Evolutionary conservation across 768 basidiomycete genomes (phyloP).

Genomic region (Mycena amicta): DNA sequence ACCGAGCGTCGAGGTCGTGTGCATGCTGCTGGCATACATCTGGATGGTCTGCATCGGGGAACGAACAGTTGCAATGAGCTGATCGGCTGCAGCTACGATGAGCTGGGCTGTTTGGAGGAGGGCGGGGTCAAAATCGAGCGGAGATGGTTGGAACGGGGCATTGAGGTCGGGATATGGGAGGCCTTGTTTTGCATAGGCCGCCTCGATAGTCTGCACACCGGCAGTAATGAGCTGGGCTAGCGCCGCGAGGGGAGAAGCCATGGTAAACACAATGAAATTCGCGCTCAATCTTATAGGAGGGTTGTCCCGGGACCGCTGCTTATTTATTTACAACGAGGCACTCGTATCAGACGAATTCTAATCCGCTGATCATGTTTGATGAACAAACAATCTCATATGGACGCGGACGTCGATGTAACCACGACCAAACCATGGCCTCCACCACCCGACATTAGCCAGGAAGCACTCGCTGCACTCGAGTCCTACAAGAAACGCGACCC

Average conservation of each 20-base stretch:
- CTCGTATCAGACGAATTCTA: too few relatives aligned
- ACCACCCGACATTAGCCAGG: constrained; percentile 36
- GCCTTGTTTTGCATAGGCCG: constrained; percentile 24
- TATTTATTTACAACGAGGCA: too few relatives aligned
- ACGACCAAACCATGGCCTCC: background rate
- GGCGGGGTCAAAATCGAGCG: constrained; percentile 26
- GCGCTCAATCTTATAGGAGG: background rate
- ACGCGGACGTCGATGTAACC: background rate
- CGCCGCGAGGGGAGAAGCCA: constrained; percentile 12
- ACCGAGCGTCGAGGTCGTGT: constrained; percentile 27
- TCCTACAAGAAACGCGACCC: constrained; percentile 86
- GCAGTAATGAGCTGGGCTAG: constrained; percentile 27
- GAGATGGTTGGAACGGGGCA: constrained; percentile 26
- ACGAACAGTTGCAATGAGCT: constrained; percentile 29
- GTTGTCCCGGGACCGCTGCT: too few relatives aligned
- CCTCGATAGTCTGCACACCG: constrained; percentile 27
- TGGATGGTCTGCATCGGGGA: constrained; percentile 22
- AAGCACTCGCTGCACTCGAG: constrained; percentile 75
- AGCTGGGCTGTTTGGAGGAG: constrained; percentile 25
- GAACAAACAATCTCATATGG: background rate
- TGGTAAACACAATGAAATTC: background rate
- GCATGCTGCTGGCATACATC: constrained; percentile 22
- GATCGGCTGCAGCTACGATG: constrained; percentile 32
- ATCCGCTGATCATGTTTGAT: too few relatives aligned
- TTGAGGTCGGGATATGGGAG: constrained; percentile 29